Evolutionary conservation across 768 basidiomycete species (phyloP).

Genomic region (Mycena floridula): DNA sequence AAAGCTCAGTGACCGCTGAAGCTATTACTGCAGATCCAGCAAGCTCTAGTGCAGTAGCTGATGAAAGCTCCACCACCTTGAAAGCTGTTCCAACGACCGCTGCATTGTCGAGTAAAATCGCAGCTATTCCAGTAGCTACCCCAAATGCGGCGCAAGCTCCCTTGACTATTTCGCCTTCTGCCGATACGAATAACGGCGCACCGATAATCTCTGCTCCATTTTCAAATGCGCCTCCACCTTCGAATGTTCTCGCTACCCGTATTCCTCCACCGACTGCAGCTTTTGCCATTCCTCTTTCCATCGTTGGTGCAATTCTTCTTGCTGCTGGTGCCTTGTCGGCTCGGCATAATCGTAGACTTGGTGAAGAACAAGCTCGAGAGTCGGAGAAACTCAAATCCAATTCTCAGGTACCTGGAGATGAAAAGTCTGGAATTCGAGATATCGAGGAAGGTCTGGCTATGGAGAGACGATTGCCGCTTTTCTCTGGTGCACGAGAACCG

Average conservation of each 20-base stretch:
- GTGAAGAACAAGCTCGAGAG: constrained; percentile 12
- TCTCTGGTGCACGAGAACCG: neutral
- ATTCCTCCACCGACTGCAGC: constrained; percentile 21
- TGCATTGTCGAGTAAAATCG: neutral
- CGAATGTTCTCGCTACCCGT: constrained; percentile 13
- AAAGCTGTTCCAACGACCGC: constrained; percentile 31
- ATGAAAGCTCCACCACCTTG: neutral
- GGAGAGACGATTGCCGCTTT: neutral
- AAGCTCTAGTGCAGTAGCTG: neutral
- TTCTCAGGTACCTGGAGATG: neutral
- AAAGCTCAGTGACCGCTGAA: neutral
- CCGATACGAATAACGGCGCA: constrained; percentile 2
- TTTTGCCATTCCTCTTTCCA: constrained; percentile 27
- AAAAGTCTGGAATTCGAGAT: neutral
- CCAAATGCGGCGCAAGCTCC: neutral
- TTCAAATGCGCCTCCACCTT: too few relatives aligned
- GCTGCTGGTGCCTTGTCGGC: constrained; percentile 21
- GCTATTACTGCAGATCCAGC: neutral
- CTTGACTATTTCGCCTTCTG: neutral
- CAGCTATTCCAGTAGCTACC: neutral
- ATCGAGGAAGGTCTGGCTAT: neutral
- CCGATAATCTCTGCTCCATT: constrained; percentile 28
- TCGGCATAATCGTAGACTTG: constrained; percentile 19
- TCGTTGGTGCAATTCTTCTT: constrained; percentile 23
- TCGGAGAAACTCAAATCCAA: constrained; percentile 11